Conservation (phyloP, 495 filamentous ascomycete genomes). For the Evernia prunastri region DNA sequence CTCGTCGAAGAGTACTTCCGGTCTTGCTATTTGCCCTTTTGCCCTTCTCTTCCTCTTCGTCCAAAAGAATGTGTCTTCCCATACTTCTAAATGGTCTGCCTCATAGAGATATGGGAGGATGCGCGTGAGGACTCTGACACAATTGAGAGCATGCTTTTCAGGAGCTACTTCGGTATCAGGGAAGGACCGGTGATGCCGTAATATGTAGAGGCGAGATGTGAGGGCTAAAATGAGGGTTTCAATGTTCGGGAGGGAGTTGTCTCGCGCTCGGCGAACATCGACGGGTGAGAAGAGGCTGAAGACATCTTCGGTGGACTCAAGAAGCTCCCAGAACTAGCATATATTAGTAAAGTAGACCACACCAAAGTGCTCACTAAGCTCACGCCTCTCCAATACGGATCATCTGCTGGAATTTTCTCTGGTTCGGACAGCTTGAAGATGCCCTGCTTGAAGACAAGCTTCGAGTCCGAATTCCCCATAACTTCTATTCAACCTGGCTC, state of each 20-base stretch:
- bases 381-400: slow-evolving; percentile 90
- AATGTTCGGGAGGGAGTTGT: slow-evolving; percentile 79
- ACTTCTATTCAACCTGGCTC: background rate
- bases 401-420: slow-evolving; percentile 76
- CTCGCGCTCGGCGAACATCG: slow-evolving; percentile 87
- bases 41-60: slow-evolving; percentile 57
- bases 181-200: slow-evolving; percentile 85
- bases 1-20: slow-evolving; percentile 86
- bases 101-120: slow-evolving; percentile 91
- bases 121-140: slow-evolving; percentile 85
- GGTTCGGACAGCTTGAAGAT: slow-evolving; percentile 96
- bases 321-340: slow-evolving; percentile 90
- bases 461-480: slow-evolving; percentile 99
- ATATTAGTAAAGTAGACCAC: slow-evolving; percentile 22
- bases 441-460: slow-evolving; percentile 97
- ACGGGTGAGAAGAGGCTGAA: slow-evolving; percentile 93
- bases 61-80: slow-evolving; percentile 96
- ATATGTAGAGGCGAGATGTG: slow-evolving; percentile 67
- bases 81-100: slow-evolving; percentile 72
- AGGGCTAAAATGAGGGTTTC: slow-evolving; percentile 83
- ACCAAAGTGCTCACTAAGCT: slow-evolving; percentile 30
- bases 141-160: slow-evolving; percentile 85
- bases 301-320: slow-evolving; percentile 91
- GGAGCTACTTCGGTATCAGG: slow-evolving; percentile 85
- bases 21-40: slow-evolving; percentile 44